Evolutionary conservation across 768 basidiomycete genomes (phyloP), one percentile per base, ranked within the genome.

Genomic region (Boletus rufocinnamomeus): DNA sequence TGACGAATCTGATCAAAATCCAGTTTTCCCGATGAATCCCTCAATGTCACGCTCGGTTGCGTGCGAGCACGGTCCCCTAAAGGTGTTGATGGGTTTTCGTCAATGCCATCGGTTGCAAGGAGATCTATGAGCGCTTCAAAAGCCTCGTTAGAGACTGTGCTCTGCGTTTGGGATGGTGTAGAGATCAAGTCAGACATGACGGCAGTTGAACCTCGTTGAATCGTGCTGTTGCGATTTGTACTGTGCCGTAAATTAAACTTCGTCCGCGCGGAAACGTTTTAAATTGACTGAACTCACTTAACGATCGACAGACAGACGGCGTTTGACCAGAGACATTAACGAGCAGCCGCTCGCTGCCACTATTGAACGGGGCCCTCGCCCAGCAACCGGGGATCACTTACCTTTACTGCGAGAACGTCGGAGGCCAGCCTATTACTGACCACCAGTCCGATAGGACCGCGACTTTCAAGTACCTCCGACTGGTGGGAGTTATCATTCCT

Each of bases 101-200:
- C 62, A 17, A 60, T 30, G 23, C 69, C 70, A 47, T 72, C 72
- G 4, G 65, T 58, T n/a, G 71, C 60, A 8, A 72, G 71, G 48
- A 72, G 63, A 32, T 72, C 71, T 28, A 74, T 71, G 50, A 72
- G 66, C 0, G 53, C 51, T 17, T 72, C 71, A 40, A 72, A 72
- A 11, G 63, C 61, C 8, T 66, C 61, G 30, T 53, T 67, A 5
- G 63, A 59, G 62, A 62, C 62, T 2, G 40, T 2, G 52, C 60
- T 67, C 25, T 55, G 65, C 2, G 64, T 44, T 28, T 57, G 69
- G 11, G 69, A 60, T 3, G 65, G 69, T 3, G 67, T 71, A 2
- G 67, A 62, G 32, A 70, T 60, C 58, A 60, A 48, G 56, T 70
- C 66, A 13, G 66, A 62, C 68, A 70, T 68, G 56, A 7, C 16